Evolutionary conservation across 257 asterid species (phyloP), one percentile per base, ranked within the genome.

Genomic region (Cinchona pubescens): DNA sequence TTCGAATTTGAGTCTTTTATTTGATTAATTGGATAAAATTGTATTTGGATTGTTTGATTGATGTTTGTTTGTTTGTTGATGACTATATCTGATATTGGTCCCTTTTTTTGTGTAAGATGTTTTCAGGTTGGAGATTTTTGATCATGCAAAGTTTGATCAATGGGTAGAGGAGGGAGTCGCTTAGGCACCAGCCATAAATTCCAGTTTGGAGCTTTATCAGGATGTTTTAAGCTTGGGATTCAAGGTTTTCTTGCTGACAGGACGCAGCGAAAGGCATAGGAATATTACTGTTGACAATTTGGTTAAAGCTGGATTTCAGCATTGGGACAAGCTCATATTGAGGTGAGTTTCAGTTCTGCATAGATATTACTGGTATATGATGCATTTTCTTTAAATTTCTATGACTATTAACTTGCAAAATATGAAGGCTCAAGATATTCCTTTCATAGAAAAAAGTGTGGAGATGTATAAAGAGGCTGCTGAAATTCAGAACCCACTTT

Each of bases 121-220:
- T 45, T 81, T 60, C 79, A 92, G 98, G 78, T 81, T 86, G 92
- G 97, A 94, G 78, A 56, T 87, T 21, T 94, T 92, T 67, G 83
- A 90, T 73, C 79, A 85, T 67, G 69, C 61, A 53, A 81, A 83
- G 79, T 94, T 94, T 67, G 96, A 89, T 79, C 58, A 83, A 67
- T 92, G 99, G 97, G 96, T 88, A 16, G 97, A 89, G 78, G 83
- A 80, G 83, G 99, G 97, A 74, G 76, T 30, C n/a, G n/a, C n/a
- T n/a, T n/a, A n/a, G 60, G 94, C 94, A 3, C 89, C 91, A 30
- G 88, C 91, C 23, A 82, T 92, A 35, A 77, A 76, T 61, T 61
- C 89, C 8, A 87, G 94, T 80, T 85, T 89, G 87, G 82, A 87
- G 85, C 82, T 92, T 66, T 92, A 91, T 82, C 84, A 80, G 72